Evolutionary conservation across 441 rosid species (phyloP).

Genomic region (California macrophylla): DNA sequence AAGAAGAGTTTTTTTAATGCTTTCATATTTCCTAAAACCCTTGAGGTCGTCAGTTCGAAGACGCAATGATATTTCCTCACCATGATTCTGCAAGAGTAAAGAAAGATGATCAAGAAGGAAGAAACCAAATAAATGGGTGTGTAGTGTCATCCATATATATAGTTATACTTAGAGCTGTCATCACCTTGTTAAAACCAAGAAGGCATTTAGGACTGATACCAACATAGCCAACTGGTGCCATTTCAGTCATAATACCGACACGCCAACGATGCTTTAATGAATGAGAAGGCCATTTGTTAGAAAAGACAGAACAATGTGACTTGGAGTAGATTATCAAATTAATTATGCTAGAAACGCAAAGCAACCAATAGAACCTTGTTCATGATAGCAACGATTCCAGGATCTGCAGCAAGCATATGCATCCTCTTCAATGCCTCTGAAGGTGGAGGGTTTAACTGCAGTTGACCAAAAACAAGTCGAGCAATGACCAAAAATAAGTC

Average conservation of each 20-base stretch:
- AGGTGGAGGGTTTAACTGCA: constrained; percentile 74
- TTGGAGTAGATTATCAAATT: constrained; percentile 1
- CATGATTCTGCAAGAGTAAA: constrained; percentile 56
- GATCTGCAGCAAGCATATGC: constrained; percentile 96
- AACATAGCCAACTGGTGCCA: constrained; percentile 95
- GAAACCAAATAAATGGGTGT: neutral
- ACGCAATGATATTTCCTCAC: constrained; percentile 94
- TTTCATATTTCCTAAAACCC: constrained; percentile 85
- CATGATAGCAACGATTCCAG: constrained; percentile 87
- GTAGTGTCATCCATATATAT: neutral
- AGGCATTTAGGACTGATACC: constrained; percentile 81
- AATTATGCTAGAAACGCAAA: constrained; percentile 5
- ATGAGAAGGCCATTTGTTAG: constrained; percentile 8
- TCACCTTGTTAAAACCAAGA: constrained; percentile 87
- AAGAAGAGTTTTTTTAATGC: constrained; percentile 79
- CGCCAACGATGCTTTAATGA: constrained; percentile 72
- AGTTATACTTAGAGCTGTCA: neutral
- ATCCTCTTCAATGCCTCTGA: constrained; percentile 78
- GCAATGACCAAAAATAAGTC: neutral
- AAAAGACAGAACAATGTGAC: constrained; percentile 1
- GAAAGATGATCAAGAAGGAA: constrained; percentile 14
- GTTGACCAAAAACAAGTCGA: constrained; percentile 1
- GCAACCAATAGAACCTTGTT: constrained; percentile 44
- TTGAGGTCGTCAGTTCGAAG: constrained; percentile 93
- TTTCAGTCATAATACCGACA: constrained; percentile 82